A percentile compares a stretch with the other conserved stretches of the same genome.
These are phyloP conservation scores for Neopestalotiopsis sp. DNA, from an alignment of 2,329 filamentous ascomycete genomes.

Conservation along the genomic window DNA sequence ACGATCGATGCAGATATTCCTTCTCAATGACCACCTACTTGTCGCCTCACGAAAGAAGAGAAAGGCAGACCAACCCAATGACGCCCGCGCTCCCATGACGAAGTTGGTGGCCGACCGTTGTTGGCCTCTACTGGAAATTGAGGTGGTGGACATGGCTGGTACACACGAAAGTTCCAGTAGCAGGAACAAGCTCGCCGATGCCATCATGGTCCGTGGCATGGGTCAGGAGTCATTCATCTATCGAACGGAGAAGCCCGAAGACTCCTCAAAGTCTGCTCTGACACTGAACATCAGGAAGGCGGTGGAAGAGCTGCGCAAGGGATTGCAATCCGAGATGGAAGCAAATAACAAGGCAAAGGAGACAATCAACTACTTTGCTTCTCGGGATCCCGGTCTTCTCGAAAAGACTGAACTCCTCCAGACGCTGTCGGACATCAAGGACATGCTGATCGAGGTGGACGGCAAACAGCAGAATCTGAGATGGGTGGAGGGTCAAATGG, in stretches of 20 bases:
- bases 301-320: conserved; percentile 88
- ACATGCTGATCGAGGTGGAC: conserved; percentile 93
- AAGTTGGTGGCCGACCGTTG: conserved; percentile 94
- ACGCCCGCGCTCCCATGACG: conserved; percentile 60
- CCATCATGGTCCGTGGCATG: conserved; percentile 86
- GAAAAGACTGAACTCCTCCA: conserved; percentile 84
- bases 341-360: conserved; percentile 84
- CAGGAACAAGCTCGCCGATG: conserved; percentile 75
- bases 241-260: conserved; percentile 82
- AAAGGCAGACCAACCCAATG: conserved; percentile 70
- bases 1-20: conserved; percentile 86
- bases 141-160: conserved; percentile 85
- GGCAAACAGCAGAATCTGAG: conserved; percentile 95
- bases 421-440: conserved; percentile 77
- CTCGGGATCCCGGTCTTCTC: conserved; percentile 75
- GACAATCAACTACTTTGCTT: conserved; percentile 84
- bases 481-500: conserved; percentile 94
- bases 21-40: conserved; percentile 93
- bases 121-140: conserved; percentile 91
- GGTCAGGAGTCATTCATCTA: conserved; percentile 95
- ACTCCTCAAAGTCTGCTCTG: conserved; percentile 78
- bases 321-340: conserved; percentile 83
- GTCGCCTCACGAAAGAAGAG: conserved; percentile 94
- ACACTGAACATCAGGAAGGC: conserved; percentile 91
- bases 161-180: conserved; percentile 62